Percentiles rank a stretch among this genome's conserved stretches.
These are phyloP conservation scores for Linnemannia zychae DNA, from an alignment of 192 early-diverging fungal genomes.

Conservation along the genomic window DNA sequence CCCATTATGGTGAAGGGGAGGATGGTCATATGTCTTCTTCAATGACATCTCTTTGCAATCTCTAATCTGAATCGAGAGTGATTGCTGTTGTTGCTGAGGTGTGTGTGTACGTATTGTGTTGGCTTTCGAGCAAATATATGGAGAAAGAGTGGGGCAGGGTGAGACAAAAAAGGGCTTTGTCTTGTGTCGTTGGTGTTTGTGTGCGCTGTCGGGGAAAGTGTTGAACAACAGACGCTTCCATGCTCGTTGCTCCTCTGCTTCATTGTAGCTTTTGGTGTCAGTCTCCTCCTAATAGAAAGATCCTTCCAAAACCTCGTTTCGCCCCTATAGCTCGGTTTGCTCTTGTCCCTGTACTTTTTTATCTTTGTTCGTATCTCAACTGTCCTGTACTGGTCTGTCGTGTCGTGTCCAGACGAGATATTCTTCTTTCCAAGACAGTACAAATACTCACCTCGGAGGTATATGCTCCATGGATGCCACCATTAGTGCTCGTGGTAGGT, in stretches of 20 bases:
- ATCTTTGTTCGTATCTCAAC: neutral
- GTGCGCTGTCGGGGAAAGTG: neutral
- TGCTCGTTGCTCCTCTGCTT: neutral
- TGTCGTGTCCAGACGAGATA: too few relatives aligned
- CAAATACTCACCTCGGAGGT: constrained; percentile 5
- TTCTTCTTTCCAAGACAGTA: too few relatives aligned
- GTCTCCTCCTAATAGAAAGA: neutral
- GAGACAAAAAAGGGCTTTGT: neutral
- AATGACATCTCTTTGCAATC: neutral
- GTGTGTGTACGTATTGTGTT: too few relatives aligned
- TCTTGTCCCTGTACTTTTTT: neutral
- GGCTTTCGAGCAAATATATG: too few relatives aligned
- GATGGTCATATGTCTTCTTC: neutral
- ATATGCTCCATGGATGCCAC: neutral
- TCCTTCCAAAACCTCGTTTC: neutral
- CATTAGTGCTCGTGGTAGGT: neutral
- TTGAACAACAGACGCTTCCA: neutral
- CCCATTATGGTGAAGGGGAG: neutral
- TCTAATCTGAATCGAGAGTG: neutral
- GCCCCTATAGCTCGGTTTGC: neutral
- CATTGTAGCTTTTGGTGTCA: neutral
- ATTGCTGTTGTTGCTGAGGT: neutral
- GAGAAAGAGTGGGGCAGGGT: neutral
- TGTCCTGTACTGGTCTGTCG: neutral
- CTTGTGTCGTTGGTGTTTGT: neutral